phyloP scores from a whole-genome alignment of 2,329 filamentous ascomycete genomes.

The Arthrobotrys entomopaga region DNA sequence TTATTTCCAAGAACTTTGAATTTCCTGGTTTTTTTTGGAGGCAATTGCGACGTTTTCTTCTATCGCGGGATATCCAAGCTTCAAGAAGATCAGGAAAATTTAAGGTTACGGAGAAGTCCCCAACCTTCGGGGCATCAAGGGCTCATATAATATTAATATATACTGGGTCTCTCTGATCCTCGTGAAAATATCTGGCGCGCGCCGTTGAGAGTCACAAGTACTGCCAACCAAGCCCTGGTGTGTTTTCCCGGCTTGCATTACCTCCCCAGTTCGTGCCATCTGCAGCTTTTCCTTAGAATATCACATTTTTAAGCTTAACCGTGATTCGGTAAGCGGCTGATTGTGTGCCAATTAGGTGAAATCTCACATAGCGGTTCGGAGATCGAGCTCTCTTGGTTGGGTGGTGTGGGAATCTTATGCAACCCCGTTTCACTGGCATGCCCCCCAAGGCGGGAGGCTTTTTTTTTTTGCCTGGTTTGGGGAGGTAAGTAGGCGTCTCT shows the following conservation, averaged over 20 bases:
- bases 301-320: slow-evolving; percentile 26
- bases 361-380: slow-evolving; percentile 33
- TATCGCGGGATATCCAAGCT: too few relatives aligned
- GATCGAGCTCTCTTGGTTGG: slow-evolving; percentile 13
- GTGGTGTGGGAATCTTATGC: slow-evolving; percentile 6
- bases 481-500: slow-evolving; percentile 1
- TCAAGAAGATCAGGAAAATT: too few relatives aligned
- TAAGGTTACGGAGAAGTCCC: too few relatives aligned
- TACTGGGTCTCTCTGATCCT: background rate
- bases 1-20: too few relatives aligned
- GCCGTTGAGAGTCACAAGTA: slow-evolving; percentile 17
- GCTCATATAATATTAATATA: slow-evolving; percentile 13
- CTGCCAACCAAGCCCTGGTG: slow-evolving; percentile 11
- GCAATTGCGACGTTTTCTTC: too few relatives aligned
- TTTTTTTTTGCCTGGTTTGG: slow-evolving; percentile 12
- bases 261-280: background rate
- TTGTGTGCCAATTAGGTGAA: slow-evolving; percentile 35
- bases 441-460: slow-evolving; percentile 11
- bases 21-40: too few relatives aligned
- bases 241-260: slow-evolving; percentile 21
- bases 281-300: slow-evolving; percentile 38
- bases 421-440: slow-evolving; percentile 30
- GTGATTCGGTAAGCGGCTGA: slow-evolving; percentile 25
- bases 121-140: background rate
- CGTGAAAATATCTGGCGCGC: slow-evolving; percentile 9